Evolutionary conservation across 2,329 filamentous ascomycete species (phyloP).

Genomic region (Exophiala sp.): DNA sequence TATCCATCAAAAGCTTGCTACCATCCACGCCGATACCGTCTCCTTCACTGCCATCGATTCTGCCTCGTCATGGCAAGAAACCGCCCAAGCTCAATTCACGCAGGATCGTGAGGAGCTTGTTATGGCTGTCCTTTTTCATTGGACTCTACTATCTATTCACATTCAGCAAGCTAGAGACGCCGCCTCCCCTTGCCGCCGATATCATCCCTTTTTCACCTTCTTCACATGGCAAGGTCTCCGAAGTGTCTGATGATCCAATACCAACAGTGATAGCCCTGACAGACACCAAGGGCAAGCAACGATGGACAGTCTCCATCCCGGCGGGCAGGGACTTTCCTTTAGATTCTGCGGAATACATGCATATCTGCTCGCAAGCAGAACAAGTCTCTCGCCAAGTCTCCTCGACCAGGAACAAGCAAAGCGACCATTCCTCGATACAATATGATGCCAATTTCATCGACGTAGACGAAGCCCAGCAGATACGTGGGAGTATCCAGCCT

Average conservation of each 20-base stretch:
- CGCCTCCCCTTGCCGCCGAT: no score
- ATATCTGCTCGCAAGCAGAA: slow-evolving; percentile 62
- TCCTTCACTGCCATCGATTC: slow-evolving; percentile 62
- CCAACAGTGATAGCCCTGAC: slow-evolving; percentile 66
- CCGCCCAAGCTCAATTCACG: slow-evolving; percentile 52
- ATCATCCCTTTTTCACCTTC: slow-evolving; percentile 36
- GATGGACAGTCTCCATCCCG: slow-evolving; percentile 80
- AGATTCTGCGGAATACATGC: slow-evolving; percentile 57
- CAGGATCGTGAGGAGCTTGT: slow-evolving; percentile 51
- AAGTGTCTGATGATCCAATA: slow-evolving; percentile 63
- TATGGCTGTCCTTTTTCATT: slow-evolving; percentile 50
- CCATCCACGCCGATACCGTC: slow-evolving; percentile 63
- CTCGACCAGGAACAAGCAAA: slow-evolving; percentile 46
- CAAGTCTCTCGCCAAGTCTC: slow-evolving; percentile 57
- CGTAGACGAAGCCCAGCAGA: slow-evolving; percentile 67
- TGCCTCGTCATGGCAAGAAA: slow-evolving; percentile 60
- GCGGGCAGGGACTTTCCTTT: slow-evolving; percentile 61
- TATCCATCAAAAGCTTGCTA: slow-evolving; percentile 25
- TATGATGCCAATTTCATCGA: slow-evolving; percentile 66
- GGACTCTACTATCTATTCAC: slow-evolving; percentile 42
- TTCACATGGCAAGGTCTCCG: slow-evolving; percentile 51
- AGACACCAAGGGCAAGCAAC: slow-evolving; percentile 58
- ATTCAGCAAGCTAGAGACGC: slow-evolving; percentile 40
- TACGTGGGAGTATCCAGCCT: no score
- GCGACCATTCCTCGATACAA: slow-evolving; percentile 47